phyloP scores from a whole-genome alignment of 176 grass and related monocot genomes.

The Otatea glauca region DNA sequence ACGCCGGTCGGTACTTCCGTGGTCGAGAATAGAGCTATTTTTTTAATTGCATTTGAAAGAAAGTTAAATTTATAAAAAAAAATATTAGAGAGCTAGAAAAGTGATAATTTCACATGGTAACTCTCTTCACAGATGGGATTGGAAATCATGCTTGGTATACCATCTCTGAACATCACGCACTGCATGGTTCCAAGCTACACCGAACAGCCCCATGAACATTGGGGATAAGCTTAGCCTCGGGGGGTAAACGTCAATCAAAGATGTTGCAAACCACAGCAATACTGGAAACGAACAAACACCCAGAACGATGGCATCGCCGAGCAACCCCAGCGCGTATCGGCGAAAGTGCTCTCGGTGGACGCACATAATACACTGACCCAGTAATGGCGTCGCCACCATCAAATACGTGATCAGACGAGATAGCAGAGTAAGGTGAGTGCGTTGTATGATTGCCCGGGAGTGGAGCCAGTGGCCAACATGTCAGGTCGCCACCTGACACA shows the following conservation, averaged over 20 bases:
- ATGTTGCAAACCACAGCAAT: background rate
- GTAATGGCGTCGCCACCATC: constrained; percentile 26
- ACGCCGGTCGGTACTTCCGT: no score
- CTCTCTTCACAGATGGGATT: no score
- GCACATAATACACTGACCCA: background rate
- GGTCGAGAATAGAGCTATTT: no score
- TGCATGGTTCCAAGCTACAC: no score
- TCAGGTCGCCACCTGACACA: constrained; percentile 21
- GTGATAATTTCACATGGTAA: no score
- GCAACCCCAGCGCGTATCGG: background rate
- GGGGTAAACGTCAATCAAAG: background rate
- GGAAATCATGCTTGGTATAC: no score
- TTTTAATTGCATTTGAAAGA: no score
- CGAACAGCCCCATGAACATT: background rate
- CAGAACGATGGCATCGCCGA: background rate
- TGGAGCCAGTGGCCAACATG: constrained; percentile 15
- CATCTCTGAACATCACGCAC: background rate
- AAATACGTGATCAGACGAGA: background rate
- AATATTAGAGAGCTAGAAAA: no score
- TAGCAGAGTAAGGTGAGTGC: background rate
- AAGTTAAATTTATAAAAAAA: no score
- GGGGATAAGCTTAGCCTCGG: background rate
- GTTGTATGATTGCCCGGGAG: constrained; percentile 30
- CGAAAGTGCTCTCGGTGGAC: background rate
- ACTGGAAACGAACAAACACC: background rate